Conservation (phyloP, 2,329 filamentous ascomycete genomes). For the Ceratocystis albifundus region DNA sequence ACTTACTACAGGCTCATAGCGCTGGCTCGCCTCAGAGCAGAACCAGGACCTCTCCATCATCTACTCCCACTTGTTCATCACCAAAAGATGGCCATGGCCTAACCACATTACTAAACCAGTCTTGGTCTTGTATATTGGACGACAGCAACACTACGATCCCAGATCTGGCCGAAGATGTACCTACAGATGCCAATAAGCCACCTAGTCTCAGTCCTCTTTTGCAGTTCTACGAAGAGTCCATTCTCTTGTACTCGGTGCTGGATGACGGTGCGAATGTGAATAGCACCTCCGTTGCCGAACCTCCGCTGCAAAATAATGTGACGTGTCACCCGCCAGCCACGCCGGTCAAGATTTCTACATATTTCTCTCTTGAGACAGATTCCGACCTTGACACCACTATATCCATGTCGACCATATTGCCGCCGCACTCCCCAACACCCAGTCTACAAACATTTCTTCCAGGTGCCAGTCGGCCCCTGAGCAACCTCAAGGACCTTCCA, state of each 20-base stretch:
- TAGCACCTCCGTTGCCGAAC: neutral
- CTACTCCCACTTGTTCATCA: neutral
- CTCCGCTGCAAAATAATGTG: neutral
- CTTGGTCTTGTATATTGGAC: neutral
- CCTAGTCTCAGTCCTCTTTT: neutral
- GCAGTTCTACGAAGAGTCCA: slow-evolving; percentile 14
- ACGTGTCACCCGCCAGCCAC: neutral
- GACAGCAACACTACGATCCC: neutral
- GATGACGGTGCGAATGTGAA: neutral
- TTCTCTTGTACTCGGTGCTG: slow-evolving; percentile 5
- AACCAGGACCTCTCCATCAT: neutral
- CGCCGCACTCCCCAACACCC: slow-evolving; percentile 12
- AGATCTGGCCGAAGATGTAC: neutral
- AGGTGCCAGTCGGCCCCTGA: slow-evolving; percentile 30
- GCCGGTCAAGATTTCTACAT: neutral
- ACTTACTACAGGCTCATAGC: neutral
- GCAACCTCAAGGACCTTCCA: slow-evolving; percentile 59
- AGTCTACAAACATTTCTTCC: slow-evolving; percentile 15
- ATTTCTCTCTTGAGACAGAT: neutral
- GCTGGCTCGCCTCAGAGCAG: neutral
- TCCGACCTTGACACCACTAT: neutral
- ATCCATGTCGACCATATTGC: neutral
- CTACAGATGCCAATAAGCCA: neutral
- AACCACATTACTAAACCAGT: slow-evolving; percentile 1
- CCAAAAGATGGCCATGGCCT: neutral